phyloP scores from a whole-genome alignment of 2,329 filamentous ascomycete species.

The Aspergillus oerlinghausenensis region DNA sequence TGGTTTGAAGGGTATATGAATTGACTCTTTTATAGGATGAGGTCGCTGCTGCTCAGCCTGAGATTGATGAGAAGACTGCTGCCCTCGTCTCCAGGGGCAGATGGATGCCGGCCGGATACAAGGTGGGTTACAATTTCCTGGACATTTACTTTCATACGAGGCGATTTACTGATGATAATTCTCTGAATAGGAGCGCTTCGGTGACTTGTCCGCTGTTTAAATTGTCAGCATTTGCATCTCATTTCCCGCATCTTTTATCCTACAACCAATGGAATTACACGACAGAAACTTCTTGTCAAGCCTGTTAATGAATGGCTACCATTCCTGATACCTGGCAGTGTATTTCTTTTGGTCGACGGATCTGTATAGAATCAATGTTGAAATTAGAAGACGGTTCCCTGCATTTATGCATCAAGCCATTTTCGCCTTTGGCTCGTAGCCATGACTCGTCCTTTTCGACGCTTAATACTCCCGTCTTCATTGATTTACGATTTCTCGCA shows the following conservation, averaged over 20 bases:
- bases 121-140: slow-evolving; percentile 59
- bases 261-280: slow-evolving; percentile 27
- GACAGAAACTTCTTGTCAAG: slow-evolving; percentile 27
- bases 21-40: slow-evolving; percentile 64
- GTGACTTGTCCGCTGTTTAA: slow-evolving; percentile 93
- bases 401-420: neutral
- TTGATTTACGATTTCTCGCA: neutral
- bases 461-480: neutral
- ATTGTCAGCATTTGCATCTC: slow-evolving; percentile 30
- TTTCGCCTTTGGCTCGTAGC: neutral
- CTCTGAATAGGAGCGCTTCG: slow-evolving; percentile 83
- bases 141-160: neutral
- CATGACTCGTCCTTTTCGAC: neutral
- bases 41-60: slow-evolving; percentile 85
- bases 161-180: slow-evolving; percentile 6
- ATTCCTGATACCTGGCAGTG: slow-evolving; percentile 23
- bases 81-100: slow-evolving; percentile 95
- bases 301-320: slow-evolving; percentile 16
- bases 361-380: slow-evolving; percentile 40
- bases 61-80: slow-evolving; percentile 94
- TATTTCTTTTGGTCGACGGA: slow-evolving; percentile 27
- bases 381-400: slow-evolving; percentile 29
- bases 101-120: slow-evolving; percentile 98
- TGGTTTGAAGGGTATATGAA: neutral
- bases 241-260: slow-evolving; percentile 26